Conservation (phyloP, 129 eudicot genomes). For the Cynara cardunculus region DNA sequence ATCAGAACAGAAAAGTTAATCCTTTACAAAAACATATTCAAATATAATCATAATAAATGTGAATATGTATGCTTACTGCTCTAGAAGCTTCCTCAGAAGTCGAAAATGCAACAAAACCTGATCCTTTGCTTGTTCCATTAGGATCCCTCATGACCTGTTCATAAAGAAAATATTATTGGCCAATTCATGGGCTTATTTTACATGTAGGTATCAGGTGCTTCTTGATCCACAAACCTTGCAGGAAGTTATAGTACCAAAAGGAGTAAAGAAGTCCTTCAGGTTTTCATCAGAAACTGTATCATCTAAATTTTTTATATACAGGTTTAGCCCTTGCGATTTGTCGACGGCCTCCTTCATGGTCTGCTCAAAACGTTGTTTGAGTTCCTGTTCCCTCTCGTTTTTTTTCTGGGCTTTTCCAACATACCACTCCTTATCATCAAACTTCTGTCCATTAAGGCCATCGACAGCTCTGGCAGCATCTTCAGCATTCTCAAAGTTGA, state of each 20-base stretch:
- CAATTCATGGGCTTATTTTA: background rate
- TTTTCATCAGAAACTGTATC: constrained; percentile 70
- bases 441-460: constrained; percentile 68
- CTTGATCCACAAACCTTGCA: constrained; percentile 68
- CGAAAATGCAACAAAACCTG: constrained; percentile 91
- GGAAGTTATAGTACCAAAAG: constrained; percentile 70
- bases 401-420: constrained; percentile 96
- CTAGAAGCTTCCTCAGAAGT: constrained; percentile 88
- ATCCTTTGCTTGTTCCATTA: constrained; percentile 74
- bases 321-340: constrained; percentile 67
- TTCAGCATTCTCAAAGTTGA: constrained; percentile 84
- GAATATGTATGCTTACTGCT: constrained; percentile 59
- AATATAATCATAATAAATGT: background rate
- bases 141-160: constrained; percentile 88
- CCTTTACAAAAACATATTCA: background rate
- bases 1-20: constrained; percentile 5
- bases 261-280: constrained; percentile 69
- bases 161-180: background rate
- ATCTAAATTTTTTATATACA: constrained; percentile 80
- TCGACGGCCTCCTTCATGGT: constrained; percentile 69
- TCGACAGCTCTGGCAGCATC: constrained; percentile 89
- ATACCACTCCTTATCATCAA: constrained; percentile 88
- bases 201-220: background rate
- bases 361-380: constrained; percentile 74
- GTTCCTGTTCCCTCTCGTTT: constrained; percentile 73